These are phyloP conservation scores for Schoenoplectus tabernaemontani DNA, from an alignment of 202 grass and related monocot species.

Conservation along the genomic window DNA sequence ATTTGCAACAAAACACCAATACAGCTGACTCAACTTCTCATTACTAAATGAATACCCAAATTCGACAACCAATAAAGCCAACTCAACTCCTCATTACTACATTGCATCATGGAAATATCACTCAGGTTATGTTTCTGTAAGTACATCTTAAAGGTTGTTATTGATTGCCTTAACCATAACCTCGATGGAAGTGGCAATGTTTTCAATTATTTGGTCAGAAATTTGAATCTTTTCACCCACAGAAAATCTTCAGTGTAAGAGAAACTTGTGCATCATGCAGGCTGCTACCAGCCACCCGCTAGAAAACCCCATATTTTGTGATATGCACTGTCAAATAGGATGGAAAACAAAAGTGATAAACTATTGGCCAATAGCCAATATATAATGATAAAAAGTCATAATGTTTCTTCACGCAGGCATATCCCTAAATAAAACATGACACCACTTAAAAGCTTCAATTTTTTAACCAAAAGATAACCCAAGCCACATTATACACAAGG, in stretches of 20 bases:
- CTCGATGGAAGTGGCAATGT: conserved; percentile 75
- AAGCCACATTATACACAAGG: neutral
- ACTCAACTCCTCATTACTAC: conserved; percentile 66
- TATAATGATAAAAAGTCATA: neutral
- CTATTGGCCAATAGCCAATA: neutral
- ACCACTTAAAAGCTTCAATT: too few species aligned
- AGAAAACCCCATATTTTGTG: conserved; percentile 89
- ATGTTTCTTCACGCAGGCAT: neutral
- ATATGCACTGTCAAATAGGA: conserved; percentile 39
- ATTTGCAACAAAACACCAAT: conserved; percentile 75
- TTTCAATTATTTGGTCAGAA: conserved; percentile 87
- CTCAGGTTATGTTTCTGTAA: neutral
- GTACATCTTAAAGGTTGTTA: neutral
- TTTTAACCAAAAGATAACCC: neutral
- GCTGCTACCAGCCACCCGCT: conserved; percentile 68
- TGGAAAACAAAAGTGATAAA: neutral
- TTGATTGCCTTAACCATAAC: conserved; percentile 22
- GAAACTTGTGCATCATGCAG: conserved; percentile 78
- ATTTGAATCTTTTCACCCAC: conserved; percentile 81
- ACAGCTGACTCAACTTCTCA: too few species aligned
- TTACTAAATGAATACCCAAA: too few species aligned
- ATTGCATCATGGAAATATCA: conserved; percentile 37
- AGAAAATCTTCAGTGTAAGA: conserved; percentile 94
- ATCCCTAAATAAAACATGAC: too few species aligned
- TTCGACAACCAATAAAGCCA: conserved; percentile 99